Base-by-base conservation (phyloP, 768 basidiomycete species). In the Gelatoporia subvermispora region DNA sequence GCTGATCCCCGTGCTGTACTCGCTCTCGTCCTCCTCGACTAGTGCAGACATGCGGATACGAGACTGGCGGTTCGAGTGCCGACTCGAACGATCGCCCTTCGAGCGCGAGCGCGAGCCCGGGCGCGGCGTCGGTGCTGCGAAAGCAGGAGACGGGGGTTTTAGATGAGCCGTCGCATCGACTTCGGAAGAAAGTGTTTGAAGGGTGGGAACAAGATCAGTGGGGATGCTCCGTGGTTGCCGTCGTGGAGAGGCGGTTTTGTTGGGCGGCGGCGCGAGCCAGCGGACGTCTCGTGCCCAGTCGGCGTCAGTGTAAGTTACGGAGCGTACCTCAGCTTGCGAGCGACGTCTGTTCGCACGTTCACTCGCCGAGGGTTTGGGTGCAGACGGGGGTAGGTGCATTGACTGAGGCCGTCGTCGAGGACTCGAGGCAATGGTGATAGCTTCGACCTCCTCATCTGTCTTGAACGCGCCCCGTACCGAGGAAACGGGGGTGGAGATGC, bases 211-310 rank as follows among this genome's bases (percentile, higher is more conserved):
- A 22, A 53, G 42, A 40, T 56, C 55, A 0, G 57, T 48, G 8
- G 52, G 28, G 0, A 55, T 28, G 10, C 44, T 46, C 22, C 48
- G 42, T 2, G 53, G 22, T 20, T 31, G 45, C 35, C 56, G 44
- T 43, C 41, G 24, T 23, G 54, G 36, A 21, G 50, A 1, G 42
- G 41, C 23, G 50, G 54, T 50, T 31, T 49, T 48, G 48, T 50
- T 50, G 36, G 31, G 51, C 20, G 65, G 60, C 35, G 76, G 61
- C 43, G 69, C 75, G 24, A 88, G 77, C 81, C 80, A 85, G 28
- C 81, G 74, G 16, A 84, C 77, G 43, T 87, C 84, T 52, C 74
- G 77, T 11, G 80, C 76, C 85, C 83, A 87, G 54, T 84, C 78
- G 45, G 80, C 73, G 57, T 79, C 76, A 3, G 74, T 75, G 59